Percentiles rank a stretch among this genome's conserved stretches.
These are phyloP conservation scores for Solanum piurae DNA, from an alignment of 257 asterid species.

Conservation along the genomic window DNA sequence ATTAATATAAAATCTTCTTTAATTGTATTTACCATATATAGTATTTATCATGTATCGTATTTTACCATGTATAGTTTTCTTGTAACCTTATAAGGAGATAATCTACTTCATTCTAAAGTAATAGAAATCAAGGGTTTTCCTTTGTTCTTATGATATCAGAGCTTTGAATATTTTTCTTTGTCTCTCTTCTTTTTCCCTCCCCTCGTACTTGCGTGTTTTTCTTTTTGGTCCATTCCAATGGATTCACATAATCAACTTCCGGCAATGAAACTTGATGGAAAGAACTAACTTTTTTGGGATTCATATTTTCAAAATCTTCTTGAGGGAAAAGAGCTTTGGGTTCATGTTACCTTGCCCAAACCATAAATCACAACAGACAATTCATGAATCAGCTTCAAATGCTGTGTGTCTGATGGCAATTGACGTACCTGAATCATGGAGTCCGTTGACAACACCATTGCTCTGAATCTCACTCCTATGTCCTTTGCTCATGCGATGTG, in stretches of 20 bases:
- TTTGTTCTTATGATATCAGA: neutral
- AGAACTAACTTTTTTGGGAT: neutral
- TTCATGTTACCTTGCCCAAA: neutral
- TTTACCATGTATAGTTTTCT: no score
- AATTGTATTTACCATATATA: no score
- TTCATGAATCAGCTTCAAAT: neutral
- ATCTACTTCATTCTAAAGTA: no score
- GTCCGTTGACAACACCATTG: neutral
- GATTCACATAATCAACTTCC: neutral
- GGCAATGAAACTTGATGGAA: neutral
- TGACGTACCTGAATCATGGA: neutral
- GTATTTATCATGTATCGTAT: no score
- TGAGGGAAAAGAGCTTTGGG: neutral
- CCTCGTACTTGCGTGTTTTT: neutral
- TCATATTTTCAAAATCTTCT: neutral
- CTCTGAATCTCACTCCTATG: neutral
- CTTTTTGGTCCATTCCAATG: neutral
- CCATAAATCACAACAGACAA: neutral
- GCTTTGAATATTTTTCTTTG: neutral
- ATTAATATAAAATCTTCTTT: no score
- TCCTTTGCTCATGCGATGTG: neutral
- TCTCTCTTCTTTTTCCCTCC: neutral
- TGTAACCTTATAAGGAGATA: no score
- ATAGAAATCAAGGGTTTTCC: neutral
- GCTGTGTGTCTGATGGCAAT: neutral